A percentile compares a stretch with the other conserved stretches of the same genome.
Evolutionary conservation across 495 filamentous ascomycete genomes (phyloP).

Genomic region (Aspergillus homomorphus): DNA sequence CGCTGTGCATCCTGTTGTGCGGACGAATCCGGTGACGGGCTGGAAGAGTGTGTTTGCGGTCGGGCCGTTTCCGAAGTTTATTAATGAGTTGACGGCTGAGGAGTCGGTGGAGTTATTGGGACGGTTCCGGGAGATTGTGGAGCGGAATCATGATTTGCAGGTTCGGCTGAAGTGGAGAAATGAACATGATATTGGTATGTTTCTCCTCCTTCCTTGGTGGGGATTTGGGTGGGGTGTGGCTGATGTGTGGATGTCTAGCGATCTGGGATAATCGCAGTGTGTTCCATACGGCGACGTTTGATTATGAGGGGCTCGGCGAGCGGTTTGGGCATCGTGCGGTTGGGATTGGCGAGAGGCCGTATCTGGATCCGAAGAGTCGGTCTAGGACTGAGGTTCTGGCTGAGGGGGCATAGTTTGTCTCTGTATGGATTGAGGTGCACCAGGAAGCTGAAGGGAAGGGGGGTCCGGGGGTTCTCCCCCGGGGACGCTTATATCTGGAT

Average conservation of each 20-base stretch:
- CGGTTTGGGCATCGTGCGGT: slow-evolving; percentile 61
- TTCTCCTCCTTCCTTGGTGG: neutral
- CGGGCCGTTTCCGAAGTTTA: slow-evolving; percentile 54
- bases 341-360: slow-evolving; percentile 67
- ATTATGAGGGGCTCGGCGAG: slow-evolving; percentile 57
- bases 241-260: slow-evolving; percentile 46
- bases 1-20: slow-evolving; percentile 67
- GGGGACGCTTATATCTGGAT: too few relatives aligned
- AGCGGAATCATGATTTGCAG: slow-evolving; percentile 79
- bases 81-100: slow-evolving; percentile 63
- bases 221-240: neutral
- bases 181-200: slow-evolving; percentile 51
- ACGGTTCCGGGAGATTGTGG: slow-evolving; percentile 61
- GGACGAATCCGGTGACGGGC: slow-evolving; percentile 82
- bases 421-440: too few relatives aligned
- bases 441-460: too few relatives aligned
- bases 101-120: slow-evolving; percentile 62
- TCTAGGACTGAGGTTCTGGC: slow-evolving; percentile 42
- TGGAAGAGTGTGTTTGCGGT: slow-evolving; percentile 74
- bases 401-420: too few relatives aligned
- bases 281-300: slow-evolving; percentile 69
- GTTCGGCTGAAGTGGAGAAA: slow-evolving; percentile 65
- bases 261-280: slow-evolving; percentile 79
- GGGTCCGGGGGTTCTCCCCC: too few relatives aligned
- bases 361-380: slow-evolving; percentile 53